Base-by-base conservation (phyloP, 2,329 filamentous ascomycete species). In the Cadophora luteo-olivacea region DNA sequence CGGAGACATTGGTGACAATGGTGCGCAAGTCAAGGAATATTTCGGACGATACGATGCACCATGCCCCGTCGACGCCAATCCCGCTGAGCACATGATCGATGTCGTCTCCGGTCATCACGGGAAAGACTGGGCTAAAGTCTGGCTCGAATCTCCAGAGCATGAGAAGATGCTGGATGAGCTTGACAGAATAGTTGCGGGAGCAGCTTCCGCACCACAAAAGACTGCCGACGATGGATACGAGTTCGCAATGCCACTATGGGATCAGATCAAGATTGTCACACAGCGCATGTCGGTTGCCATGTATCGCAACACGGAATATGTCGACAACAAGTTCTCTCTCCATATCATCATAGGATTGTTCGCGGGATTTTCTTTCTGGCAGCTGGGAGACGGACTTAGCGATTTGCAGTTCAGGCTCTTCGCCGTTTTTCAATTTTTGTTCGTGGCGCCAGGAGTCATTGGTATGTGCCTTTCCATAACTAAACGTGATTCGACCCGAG, bases 71-170 rank as follows among this genome's bases (percentile, higher is more conserved):
- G 76, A 77, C 19, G 73, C 76, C 0, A 82, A 85, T 80, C 75
- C 81, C 0, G 82, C 82, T 0, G 82, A 83, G 70, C 81, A 82
- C 67, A 82, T 83, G 66, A 79, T 83, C 8, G 81, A 83, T 38
- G 80, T 81, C 2, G 78, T 82, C 14, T 66, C 85, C 81, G 62
- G 86, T 11, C 33, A 36, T 52, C 86, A 86, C 1, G 86, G 86
- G 0, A 76, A 79, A 51, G 86, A 93, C 76, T 94, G 92, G 92
- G 82, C 84, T 41, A 82, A 91, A 51, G 85, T 91, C 71, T 92
- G 90, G 90, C 81, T 82, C 58, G 83, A 85, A 48, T 91, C 89
- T 0, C 79, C 85, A 1, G 84, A 91, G 71, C 84, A 86, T 69
- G 78, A 80, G 4, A 76, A 81, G 1, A 79, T 90, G 24, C 76